Percentiles rank a stretch among this genome's conserved stretches.
Conservation (phyloP, 129 eudicot species). For the Artemisia annua region DNA sequence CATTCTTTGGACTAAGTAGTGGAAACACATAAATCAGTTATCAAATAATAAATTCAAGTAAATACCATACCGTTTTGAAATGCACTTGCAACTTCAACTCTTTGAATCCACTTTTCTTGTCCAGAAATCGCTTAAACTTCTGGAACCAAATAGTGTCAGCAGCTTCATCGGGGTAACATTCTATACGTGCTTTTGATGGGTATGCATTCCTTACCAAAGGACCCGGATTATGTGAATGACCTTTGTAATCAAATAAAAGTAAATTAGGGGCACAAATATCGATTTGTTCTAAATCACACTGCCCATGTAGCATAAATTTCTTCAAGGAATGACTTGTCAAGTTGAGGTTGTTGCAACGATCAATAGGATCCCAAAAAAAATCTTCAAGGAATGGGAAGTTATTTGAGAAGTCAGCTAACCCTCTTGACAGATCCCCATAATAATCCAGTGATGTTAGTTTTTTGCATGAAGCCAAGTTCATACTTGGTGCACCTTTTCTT, state of each 20-base stretch:
- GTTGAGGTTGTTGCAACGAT: neutral
- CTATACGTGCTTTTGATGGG: neutral
- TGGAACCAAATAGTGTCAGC: conserved; percentile 11
- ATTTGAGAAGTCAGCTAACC: neutral
- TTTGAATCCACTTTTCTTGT: neutral
- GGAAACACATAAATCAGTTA: neutral
- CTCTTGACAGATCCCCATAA: neutral
- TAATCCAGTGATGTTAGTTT: conserved; percentile 1
- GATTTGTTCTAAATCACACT: neutral
- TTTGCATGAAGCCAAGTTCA: conserved; percentile 6
- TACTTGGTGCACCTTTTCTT: neutral
- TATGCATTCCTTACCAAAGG: neutral
- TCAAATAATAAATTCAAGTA: neutral
- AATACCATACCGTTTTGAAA: neutral
- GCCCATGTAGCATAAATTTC: neutral
- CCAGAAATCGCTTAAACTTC: conserved; percentile 7
- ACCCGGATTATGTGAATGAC: neutral
- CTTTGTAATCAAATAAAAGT: neutral
- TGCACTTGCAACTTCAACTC: conserved; percentile 10
- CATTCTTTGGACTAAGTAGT: neutral
- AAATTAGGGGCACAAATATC: conserved; percentile 2
- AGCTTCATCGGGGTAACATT: neutral
- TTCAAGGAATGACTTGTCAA: neutral
- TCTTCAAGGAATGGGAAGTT: conserved; percentile 5
- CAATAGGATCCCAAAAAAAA: neutral